A percentile compares a stretch with the other conserved stretches of the same genome.
Conservation (phyloP, 163 green algal genomes). For the Trebouxiophyceae sp. region DNA sequence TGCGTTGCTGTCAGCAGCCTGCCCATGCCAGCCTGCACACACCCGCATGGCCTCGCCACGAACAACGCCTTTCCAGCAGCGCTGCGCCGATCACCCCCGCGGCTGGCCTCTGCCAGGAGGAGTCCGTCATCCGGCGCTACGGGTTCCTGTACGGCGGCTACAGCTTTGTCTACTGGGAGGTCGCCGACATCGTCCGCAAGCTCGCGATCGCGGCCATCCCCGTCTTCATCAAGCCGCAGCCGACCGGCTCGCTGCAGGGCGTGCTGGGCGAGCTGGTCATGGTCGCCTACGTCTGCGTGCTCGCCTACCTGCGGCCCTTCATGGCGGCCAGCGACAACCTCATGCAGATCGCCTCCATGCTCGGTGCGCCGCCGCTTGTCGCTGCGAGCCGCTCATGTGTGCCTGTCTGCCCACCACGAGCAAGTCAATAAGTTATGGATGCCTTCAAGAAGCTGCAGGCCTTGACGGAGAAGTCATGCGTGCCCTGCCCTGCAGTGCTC, state of each 20-base stretch:
- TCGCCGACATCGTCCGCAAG: conserved; percentile 35
- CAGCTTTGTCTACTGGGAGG: conserved; percentile 29
- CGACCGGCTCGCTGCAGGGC: conserved; percentile 24
- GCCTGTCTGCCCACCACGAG: no score
- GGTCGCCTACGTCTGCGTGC: conserved; percentile 17
- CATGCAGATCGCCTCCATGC: conserved; percentile 19
- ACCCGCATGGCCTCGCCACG: no score
- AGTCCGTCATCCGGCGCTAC: conserved; percentile 12
- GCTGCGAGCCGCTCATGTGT: no score
- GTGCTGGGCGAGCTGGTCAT: conserved; percentile 29
- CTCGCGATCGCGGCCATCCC: conserved; percentile 35
- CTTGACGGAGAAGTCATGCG: no score
- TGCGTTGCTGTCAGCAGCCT: no score
- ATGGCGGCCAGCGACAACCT: conserved; percentile 24
- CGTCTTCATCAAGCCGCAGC: conserved; percentile 31
- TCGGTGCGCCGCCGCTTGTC: no score
- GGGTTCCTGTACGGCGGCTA: conserved; percentile 44
- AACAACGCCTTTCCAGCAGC: no score
- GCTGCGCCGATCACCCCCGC: no score
- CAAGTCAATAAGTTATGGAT: no score
- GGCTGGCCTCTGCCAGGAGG: no score
- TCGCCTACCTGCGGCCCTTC: conserved; percentile 21
- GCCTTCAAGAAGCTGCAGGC: no score
- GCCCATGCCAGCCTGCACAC: no score
- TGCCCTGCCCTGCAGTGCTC: conserved; percentile 32